Conservation (phyloP, 2,329 filamentous ascomycete species). For the Fusarium abutilonis region DNA sequence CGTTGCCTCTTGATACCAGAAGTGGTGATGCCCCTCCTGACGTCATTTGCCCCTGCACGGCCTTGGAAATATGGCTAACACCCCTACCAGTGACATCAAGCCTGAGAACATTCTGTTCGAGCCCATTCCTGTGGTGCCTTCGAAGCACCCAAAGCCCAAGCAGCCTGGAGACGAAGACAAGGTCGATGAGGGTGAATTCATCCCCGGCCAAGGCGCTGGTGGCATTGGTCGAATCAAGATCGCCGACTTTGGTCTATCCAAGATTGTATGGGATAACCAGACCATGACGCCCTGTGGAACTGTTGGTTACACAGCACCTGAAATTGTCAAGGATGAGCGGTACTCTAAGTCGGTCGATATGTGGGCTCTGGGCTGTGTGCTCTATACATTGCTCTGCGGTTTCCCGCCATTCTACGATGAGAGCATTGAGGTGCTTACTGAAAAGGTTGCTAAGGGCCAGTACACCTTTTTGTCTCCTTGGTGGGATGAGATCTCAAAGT, state of each 20-base stretch:
- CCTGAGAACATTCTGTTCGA: slow-evolving; percentile 97
- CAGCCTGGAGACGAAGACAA: slow-evolving; percentile 96
- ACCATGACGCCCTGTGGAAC: slow-evolving; percentile 99
- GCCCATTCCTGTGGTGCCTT: slow-evolving; percentile 82
- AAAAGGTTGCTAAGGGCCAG: slow-evolving; percentile 96
- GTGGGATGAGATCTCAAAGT: slow-evolving; percentile 99
- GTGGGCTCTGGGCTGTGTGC: slow-evolving; percentile 97
- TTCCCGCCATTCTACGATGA: slow-evolving; percentile 99
- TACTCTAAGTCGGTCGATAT: slow-evolving; percentile 99
- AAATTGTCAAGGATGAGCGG: slow-evolving; percentile 98
- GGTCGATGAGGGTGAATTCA: slow-evolving; percentile 93
- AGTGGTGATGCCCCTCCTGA: slow-evolving; percentile 44
- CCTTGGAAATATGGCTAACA: slow-evolving; percentile 35
- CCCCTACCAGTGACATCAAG: slow-evolving; percentile 83
- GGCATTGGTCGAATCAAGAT: slow-evolving; percentile 97
- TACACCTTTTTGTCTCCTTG: slow-evolving; percentile 98
- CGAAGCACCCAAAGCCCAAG: slow-evolving; percentile 81
- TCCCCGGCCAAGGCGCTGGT: slow-evolving; percentile 81
- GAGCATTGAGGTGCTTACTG: slow-evolving; percentile 94
- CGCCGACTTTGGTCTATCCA: slow-evolving; percentile 96
- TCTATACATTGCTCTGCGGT: slow-evolving; percentile 95
- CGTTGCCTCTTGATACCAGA: slow-evolving; percentile 1
- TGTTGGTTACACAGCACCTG: slow-evolving; percentile 95
- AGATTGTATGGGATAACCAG: slow-evolving; percentile 97
- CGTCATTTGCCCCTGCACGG: slow-evolving; percentile 42